These are phyloP conservation scores for Aureobasidium uvarum DNA, from an alignment of 2,329 filamentous ascomycete genomes.

Conservation along the genomic window DNA sequence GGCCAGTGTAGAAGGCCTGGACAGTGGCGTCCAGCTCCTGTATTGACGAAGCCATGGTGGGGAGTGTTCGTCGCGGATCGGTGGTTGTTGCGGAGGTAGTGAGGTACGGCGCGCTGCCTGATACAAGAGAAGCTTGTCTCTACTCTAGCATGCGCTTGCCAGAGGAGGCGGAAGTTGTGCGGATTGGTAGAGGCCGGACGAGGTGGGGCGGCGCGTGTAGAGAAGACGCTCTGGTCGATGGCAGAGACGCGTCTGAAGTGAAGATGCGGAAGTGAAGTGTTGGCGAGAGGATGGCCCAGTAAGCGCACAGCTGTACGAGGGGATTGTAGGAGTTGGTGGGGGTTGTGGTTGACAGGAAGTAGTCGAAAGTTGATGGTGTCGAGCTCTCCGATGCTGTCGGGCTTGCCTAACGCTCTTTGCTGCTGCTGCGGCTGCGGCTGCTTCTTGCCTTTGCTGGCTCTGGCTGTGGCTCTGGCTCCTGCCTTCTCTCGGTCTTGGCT, in stretches of 20 bases:
- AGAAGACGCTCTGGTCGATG: slow-evolving; percentile 16
- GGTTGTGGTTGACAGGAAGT: slow-evolving; percentile 12
- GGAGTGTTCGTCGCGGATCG: slow-evolving; percentile 18
- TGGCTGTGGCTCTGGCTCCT: background rate
- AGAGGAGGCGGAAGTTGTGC: background rate
- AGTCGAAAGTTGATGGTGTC: slow-evolving; percentile 3
- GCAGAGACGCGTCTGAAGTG: slow-evolving; percentile 15
- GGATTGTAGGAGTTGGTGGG: background rate
- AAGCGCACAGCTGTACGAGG: slow-evolving; percentile 11
- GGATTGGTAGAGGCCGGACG: slow-evolving; percentile 15
- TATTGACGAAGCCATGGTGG: slow-evolving; percentile 67
- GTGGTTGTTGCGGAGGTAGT: background rate
- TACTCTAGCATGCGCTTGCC: slow-evolving; percentile 22
- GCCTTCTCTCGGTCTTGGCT: background rate
- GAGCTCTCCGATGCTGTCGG: background rate
- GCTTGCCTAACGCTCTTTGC: slow-evolving; percentile 13
- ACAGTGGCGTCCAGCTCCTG: slow-evolving; percentile 95
- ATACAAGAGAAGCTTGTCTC: background rate
- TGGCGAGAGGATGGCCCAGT: background rate
- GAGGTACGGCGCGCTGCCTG: slow-evolving; percentile 8
- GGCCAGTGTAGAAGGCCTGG: slow-evolving; percentile 95
- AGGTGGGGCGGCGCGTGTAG: slow-evolving; percentile 21
- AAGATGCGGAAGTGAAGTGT: background rate
- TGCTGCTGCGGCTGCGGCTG: background rate
- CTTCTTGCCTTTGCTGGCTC: slow-evolving; percentile 1